phyloP scores from a whole-genome alignment of 2,329 filamentous ascomycete genomes.

The Pezicula radicicola region DNA sequence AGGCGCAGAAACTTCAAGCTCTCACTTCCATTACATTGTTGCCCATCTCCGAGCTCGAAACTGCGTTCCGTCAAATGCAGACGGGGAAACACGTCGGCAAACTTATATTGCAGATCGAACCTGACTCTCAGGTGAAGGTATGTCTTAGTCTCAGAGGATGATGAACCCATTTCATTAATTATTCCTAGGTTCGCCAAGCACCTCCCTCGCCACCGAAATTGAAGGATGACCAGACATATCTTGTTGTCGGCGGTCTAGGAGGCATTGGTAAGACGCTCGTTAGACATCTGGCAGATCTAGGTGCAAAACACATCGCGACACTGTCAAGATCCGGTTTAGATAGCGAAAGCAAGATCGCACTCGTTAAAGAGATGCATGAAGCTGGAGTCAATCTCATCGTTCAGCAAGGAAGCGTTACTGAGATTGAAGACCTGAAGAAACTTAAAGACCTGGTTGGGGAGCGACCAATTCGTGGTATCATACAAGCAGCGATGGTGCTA shows the following conservation, averaged over 20 bases:
- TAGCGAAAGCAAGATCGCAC: not conserved
- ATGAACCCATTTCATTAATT: not conserved
- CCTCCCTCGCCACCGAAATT: not conserved
- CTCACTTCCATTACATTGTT: not conserved
- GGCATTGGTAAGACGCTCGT: not conserved
- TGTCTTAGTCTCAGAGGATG: not conserved
- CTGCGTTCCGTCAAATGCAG: not conserved
- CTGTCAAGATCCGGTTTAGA: not conserved
- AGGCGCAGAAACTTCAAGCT: not conserved
- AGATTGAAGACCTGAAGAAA: not conserved
- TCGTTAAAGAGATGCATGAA: not conserved
- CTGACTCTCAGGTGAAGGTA: not conserved
- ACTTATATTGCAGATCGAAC: not conserved
- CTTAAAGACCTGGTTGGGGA: not conserved
- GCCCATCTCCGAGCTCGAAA: constrained; percentile 3
- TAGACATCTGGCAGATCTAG: not conserved
- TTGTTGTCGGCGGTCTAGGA: not conserved
- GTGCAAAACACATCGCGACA: not conserved
- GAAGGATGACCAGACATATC: not conserved
- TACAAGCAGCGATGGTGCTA: constrained; percentile 45
- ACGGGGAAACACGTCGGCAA: not conserved
- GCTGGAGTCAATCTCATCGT: not conserved
- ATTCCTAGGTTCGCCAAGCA: not conserved
- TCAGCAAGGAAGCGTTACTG: not conserved
- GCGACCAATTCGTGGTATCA: constrained; percentile 35